phyloP scores from a whole-genome alignment of 805 yeast species.

The Saturnispora serradocipensis region DNA sequence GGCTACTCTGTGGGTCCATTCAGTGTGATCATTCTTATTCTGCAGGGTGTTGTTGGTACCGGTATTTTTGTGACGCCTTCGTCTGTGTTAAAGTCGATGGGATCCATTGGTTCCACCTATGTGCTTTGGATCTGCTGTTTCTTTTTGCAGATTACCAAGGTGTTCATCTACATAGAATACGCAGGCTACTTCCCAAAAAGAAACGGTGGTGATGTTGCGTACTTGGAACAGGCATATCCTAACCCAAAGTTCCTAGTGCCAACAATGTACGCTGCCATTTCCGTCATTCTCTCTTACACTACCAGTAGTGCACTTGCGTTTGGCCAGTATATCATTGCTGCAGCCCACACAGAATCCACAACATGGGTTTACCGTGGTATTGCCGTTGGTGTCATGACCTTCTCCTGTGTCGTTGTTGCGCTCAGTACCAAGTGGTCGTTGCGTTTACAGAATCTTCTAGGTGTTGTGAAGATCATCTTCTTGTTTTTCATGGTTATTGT shows the following conservation, averaged over 20 bases:
- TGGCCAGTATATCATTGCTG: constrained; percentile 68
- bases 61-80: constrained; percentile 70
- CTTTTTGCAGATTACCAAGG: not conserved
- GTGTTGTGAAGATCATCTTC: constrained; percentile 65
- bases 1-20: constrained; percentile 30
- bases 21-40: constrained; percentile 49
- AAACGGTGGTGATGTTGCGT: constrained; percentile 83
- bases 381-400: constrained; percentile 65
- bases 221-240: constrained; percentile 60
- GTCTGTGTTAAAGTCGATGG: constrained; percentile 29
- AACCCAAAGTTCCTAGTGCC: constrained; percentile 64
- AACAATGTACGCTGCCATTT: constrained; percentile 58
- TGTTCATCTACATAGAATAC: constrained; percentile 27
- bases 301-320: constrained; percentile 47
- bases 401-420: constrained; percentile 58
- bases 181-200: constrained; percentile 38
- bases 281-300: constrained; percentile 76
- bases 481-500: constrained; percentile 61
- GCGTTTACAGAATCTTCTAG: constrained; percentile 54
- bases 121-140: not conserved
- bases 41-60: constrained; percentile 67
- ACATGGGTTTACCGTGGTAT: constrained; percentile 73
- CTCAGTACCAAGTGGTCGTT: constrained; percentile 59
- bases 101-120: not conserved
- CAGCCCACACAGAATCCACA: constrained; percentile 58